Conservation (phyloP, 2,329 filamentous ascomycete genomes). For the Penicillium sp. region DNA sequence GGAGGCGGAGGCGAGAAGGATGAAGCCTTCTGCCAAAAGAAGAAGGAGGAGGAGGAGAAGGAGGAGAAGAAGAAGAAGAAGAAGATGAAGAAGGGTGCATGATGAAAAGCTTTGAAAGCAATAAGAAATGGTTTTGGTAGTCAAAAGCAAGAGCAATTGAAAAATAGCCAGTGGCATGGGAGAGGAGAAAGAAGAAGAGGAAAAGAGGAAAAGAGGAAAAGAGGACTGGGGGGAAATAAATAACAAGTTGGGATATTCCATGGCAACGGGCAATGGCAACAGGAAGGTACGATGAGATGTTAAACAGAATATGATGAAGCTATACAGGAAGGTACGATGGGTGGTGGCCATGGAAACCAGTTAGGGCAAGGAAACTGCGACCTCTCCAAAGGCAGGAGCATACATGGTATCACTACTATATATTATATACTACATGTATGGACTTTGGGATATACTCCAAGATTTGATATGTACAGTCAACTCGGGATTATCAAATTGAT, state of each 20-base stretch:
- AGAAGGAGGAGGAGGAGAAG: too few relatives aligned
- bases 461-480: neutral
- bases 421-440: neutral
- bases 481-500: neutral
- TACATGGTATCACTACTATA: neutral
- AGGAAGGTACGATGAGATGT: neutral
- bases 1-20: neutral
- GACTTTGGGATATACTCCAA: neutral
- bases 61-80: too few relatives aligned
- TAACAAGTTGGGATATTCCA: neutral
- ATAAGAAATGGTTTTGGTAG: neutral
- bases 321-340: neutral
- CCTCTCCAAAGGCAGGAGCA: neutral
- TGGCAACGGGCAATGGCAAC: constrained; percentile 1
- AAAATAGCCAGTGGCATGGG: constrained; percentile 8
- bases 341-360: neutral
- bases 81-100: neutral
- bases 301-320: neutral
- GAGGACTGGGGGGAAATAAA: neutral
- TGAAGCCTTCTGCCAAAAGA: neutral
- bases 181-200: constrained; percentile 3
- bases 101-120: neutral
- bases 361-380: neutral
- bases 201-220: neutral
- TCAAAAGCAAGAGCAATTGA: neutral